phyloP scores from a whole-genome alignment of 73 alveolate genomes.

The Diophrys sp. region DNA sequence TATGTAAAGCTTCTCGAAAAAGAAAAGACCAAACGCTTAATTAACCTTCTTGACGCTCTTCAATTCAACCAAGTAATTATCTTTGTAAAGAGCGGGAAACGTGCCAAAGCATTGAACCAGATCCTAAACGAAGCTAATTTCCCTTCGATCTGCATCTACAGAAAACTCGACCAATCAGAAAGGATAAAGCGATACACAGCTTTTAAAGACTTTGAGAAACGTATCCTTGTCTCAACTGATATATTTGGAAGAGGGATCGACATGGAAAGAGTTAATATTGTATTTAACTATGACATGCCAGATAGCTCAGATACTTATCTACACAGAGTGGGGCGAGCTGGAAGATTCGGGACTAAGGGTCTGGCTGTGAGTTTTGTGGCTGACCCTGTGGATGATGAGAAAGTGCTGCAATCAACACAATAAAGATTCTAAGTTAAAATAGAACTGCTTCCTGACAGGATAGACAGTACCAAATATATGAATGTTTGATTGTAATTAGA shows the following conservation, averaged over 20 bases:
- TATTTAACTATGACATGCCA: constrained; percentile 97
- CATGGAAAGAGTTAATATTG: constrained; percentile 98
- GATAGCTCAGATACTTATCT: constrained; percentile 80
- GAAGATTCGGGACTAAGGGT: constrained; percentile 98
- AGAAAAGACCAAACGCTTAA: constrained; percentile 88
- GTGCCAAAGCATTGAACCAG: constrained; percentile 88
- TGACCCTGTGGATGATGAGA: constrained; percentile 76
- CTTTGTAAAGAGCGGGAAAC: constrained; percentile 83
- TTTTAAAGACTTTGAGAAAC: constrained; percentile 93
- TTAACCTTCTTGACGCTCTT: constrained; percentile 90
- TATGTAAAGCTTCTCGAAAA: constrained; percentile 94
- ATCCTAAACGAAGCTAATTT: constrained; percentile 73
- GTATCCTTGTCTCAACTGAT: constrained; percentile 99
- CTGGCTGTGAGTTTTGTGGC: constrained; percentile 93
- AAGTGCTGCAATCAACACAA: constrained; percentile 79
- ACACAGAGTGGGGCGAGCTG: constrained; percentile 99
- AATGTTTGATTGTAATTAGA: no score
- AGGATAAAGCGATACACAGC: constrained; percentile 69
- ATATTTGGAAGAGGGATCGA: constrained; percentile 99
- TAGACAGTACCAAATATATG: no score
- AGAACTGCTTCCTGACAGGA: no score
- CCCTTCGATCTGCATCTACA: constrained; percentile 86
- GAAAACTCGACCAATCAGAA: constrained; percentile 83
- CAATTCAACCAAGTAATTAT: constrained; percentile 97
- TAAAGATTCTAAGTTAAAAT: constrained; percentile 84